Conservation (phyloP, 306 rosid species). For the Rubus idaeus region DNA sequence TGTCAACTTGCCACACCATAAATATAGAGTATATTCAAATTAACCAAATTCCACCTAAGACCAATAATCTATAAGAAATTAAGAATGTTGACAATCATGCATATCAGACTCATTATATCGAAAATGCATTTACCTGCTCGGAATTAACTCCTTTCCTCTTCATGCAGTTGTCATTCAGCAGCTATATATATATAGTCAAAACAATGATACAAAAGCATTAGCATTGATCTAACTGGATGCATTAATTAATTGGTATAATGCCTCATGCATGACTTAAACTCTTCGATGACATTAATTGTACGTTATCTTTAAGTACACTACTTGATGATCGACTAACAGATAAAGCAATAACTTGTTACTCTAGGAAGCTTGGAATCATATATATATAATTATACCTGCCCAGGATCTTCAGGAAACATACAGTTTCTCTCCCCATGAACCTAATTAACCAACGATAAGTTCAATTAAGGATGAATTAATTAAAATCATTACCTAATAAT, state of each 20-base stretch:
- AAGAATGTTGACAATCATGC: not conserved
- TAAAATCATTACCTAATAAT: constrained; percentile 35
- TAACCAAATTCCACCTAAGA: not conserved
- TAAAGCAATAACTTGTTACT: not conserved
- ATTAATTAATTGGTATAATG: not conserved
- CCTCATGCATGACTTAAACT: not conserved
- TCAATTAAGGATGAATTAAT: constrained; percentile 51
- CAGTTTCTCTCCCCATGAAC: constrained; percentile 88
- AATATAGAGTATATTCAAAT: not conserved
- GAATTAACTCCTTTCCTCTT: constrained; percentile 64
- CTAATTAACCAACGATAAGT: constrained; percentile 40
- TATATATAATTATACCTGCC: constrained; percentile 58
- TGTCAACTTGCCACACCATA: too few relatives aligned
- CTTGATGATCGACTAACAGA: not conserved
- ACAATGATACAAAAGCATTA: constrained; percentile 22
- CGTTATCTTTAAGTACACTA: not conserved
- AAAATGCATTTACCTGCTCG: constrained; percentile 38
- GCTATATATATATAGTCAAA: constrained; percentile 37
- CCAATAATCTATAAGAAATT: not conserved
- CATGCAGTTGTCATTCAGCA: constrained; percentile 74
- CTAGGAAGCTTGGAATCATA: not conserved
- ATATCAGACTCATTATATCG: not conserved
- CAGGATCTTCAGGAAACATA: constrained; percentile 92
- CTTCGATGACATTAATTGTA: not conserved
- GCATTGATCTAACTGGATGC: not conserved